Base-by-base conservation (phyloP, 331 rosid genomes). In the Rhamnella rubrinervis region DNA sequence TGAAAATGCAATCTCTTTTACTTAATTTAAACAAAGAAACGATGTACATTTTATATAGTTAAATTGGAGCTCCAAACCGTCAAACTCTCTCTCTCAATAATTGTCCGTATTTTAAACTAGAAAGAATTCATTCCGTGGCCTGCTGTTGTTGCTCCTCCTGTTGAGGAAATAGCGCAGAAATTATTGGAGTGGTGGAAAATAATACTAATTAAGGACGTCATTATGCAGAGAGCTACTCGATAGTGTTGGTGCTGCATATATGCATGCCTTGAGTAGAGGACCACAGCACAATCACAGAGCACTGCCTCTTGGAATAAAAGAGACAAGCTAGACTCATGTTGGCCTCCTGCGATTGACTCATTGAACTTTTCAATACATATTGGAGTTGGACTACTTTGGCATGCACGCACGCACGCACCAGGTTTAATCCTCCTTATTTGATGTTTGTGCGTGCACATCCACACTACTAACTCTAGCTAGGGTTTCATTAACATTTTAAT, bases 281-380 rank as follows among this genome's bases (percentile, higher is more conserved):
- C 61, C 73, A 60, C 66, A 55, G 59, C 60, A 56, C 47, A 17
- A 8, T 68, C 57, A 64, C 62, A 44, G 62, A 58, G n/a, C 35
- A 31, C 35, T 59, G 8, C 12, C 11, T 44, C 75, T 31, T 8
- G 53, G 70, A 65, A 74, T 59, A 59, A 26, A 44, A 1, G 55
- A 1, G 59, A 60, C 67, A 52, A 53, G 23, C 23, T 23, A 23
- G 57, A 66, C 73, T 65, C 70, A 8, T 67, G 75, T 66, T 23
- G 23, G 23, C 63, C 46, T 39, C 26, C 70, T 47, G 69, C 40
- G n/a, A 35, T 82, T 83, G 82, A 78, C 75, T 76, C 76, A 47
- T 74, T 78, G 71, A 76, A 40, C 76, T 40, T 71, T 19, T 81
- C 71, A 83, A 73, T 31, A 4, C 4, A 31, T 31, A 31, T 31